A percentile compares a stretch with the other conserved stretches of the same genome.
phyloP scores from a whole-genome alignment of 2,329 filamentous ascomycete genomes.

The Calonectria naviculata region DNA sequence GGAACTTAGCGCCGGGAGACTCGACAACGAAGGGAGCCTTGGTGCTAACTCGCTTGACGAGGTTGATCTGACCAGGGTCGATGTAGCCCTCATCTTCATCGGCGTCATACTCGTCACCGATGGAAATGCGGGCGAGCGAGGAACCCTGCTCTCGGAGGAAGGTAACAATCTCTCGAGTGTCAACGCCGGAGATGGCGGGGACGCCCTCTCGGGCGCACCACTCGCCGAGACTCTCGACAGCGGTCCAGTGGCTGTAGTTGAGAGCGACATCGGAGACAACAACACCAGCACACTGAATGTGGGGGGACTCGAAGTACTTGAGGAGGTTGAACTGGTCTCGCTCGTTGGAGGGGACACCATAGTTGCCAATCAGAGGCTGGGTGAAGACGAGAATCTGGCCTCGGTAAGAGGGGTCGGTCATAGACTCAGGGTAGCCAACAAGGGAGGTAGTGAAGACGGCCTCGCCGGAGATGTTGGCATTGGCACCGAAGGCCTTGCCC shows the following conservation, averaged over 20 bases:
- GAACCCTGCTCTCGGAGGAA: slow-evolving; percentile 96
- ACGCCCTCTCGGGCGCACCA: slow-evolving; percentile 98
- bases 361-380: slow-evolving; percentile 97
- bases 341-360: slow-evolving; percentile 89
- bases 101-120: slow-evolving; percentile 98
- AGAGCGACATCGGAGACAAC: slow-evolving; percentile 95
- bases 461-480: slow-evolving; percentile 96
- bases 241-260: slow-evolving; percentile 98
- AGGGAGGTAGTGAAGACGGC: slow-evolving; percentile 98
- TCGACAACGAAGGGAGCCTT: slow-evolving; percentile 98
- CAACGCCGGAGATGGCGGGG: slow-evolving; percentile 94
- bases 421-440: slow-evolving; percentile 96
- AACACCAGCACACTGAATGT: slow-evolving; percentile 95
- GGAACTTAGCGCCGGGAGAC: slow-evolving; percentile 83
- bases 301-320: slow-evolving; percentile 98
- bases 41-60: slow-evolving; percentile 95
- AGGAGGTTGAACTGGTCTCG: slow-evolving; percentile 91
- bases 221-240: slow-evolving; percentile 89
- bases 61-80: slow-evolving; percentile 95
- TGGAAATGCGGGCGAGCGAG: slow-evolving; percentile 91
- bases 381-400: slow-evolving; percentile 99
- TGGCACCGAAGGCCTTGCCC: slow-evolving; percentile 96
- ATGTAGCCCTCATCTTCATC: slow-evolving; percentile 97
- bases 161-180: slow-evolving; percentile 96
- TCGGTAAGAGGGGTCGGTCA: slow-evolving; percentile 88